Evolutionary conservation across 2,329 filamentous ascomycete genomes (phyloP), one percentile per base, ranked within the genome.

Genomic region (Colletotrichum brevisporum): DNA sequence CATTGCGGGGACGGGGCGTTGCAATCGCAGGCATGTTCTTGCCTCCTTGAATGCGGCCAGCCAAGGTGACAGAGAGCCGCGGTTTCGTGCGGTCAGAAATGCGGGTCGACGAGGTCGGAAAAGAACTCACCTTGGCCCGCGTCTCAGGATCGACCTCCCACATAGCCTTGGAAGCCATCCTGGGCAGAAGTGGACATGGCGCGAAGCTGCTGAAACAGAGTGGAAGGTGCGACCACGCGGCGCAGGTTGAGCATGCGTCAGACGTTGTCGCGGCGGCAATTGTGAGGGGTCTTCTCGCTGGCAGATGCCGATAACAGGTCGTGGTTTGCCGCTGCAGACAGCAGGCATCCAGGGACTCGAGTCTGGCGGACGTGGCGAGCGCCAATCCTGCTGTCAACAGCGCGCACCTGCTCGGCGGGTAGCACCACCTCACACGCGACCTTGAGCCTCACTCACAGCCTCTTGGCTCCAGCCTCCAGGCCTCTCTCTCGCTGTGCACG

Each of bases 121-220:
- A 62, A 60, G 66, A 27, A 68, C 81, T 75, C 84, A 97, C 95
- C 90, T 98, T 98, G 78, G 92, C 94, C 83, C 94, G 90, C 71
- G 95, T 98, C 86, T 98, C 95, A 56, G 96, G 96, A 82, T 99
- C 96, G 74, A 99, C 94, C 85, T 99, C 96, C 96, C 96, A 99
- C 92, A 97, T 95, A 74, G 87, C 89, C 83, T 95, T 95, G 78
- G 89, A 86, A 74, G 89, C 84, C 89, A 90, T 89, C 65, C 74
- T 75, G 74, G 74, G 57, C 65, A 62, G 55, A n/a, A n/a, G n/a
- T n/a, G n/a, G n/a, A n/a, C n/a, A n/a, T n/a, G n/a, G n/a, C n/a
- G n/a, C n/a, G n/a, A n/a, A n/a, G n/a, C n/a, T n/a, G n/a, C n/a
- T n/a, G n/a, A n/a, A n/a, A n/a, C n/a, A n/a, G n/a, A n/a, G n/a